These are phyloP conservation scores for Lipomyces kockii DNA, from an alignment of 805 yeast genomes.

Conservation along the genomic window DNA sequence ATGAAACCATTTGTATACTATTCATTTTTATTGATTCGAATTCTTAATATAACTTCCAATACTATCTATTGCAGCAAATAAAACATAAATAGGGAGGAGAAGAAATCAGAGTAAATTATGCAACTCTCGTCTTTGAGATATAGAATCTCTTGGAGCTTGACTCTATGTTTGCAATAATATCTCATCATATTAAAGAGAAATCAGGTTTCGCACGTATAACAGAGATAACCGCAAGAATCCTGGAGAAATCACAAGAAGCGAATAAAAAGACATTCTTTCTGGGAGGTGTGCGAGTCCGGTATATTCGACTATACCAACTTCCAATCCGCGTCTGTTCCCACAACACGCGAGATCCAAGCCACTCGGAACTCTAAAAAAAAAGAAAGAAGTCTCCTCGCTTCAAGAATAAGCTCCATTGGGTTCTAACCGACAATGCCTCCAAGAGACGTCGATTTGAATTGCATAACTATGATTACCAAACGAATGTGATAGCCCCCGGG, in stretches of 20 bases:
- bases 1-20: neutral
- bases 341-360: constrained; percentile 8
- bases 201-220: neutral
- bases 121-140: constrained; percentile 30
- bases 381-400: constrained; percentile 32
- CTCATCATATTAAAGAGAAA: constrained; percentile 39
- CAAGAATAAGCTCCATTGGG: constrained; percentile 48
- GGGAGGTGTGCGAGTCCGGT: constrained; percentile 30
- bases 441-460: constrained; percentile 38
- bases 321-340: neutral
- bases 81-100: neutral
- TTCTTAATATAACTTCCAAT: neutral
- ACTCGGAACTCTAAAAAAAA: constrained; percentile 26
- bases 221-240: neutral
- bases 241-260: neutral
- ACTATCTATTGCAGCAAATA: neutral
- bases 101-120: constrained; percentile 28
- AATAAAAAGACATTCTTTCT: neutral
- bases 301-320: constrained; percentile 39
- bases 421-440: constrained; percentile 31
- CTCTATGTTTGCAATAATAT: constrained; percentile 43
- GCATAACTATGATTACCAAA: constrained; percentile 42
- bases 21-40: neutral
- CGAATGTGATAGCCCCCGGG: constrained; percentile 6
- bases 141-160: constrained; percentile 44